Evolutionary conservation across 306 rosid species (phyloP), one percentile per base, ranked within the genome.

Genomic region (Quercus berberidifolia): DNA sequence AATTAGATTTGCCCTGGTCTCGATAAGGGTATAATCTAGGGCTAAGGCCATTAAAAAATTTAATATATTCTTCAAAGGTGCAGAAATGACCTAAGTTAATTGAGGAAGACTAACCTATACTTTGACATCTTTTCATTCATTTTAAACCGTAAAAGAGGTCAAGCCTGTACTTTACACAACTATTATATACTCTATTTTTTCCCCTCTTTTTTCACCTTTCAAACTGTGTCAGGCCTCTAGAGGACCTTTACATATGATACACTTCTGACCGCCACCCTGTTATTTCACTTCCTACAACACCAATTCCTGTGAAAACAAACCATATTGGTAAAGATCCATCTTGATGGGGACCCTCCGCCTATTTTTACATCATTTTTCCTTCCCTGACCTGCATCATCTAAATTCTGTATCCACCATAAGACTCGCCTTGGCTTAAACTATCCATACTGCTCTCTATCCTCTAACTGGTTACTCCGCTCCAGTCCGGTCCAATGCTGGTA

Each of bases 141-240:
- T 67, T 10, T 67, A 33, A 57, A 31, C 56, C 10, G 63, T 11
- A 55, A 38, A 57, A 58, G 5, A 58, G 14, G 55, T 38, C 38
- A 41, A 74, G 41, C 83, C 78, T 81, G 72, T 68, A 58, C 77
- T 87, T 69, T 85, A 83, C 86, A 88, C 41, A 84, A 77, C 86
- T 77, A 81, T 83, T 56, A 71, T 88, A 85, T 84, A 85, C 18
- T 78, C 71, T 55, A 55, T 76, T 10, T 33, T 17, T 3, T 18
- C 10, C 69, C 5, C 2, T n/a, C 35, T 3, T 35, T 33, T 67
- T 67, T 6, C 35, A 67, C n/a, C 4, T 6, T 19, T 18, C 17
- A 33, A 8, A 6, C 72, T 63, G 20, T 25, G 69, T 19, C 56
- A 25, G 17, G 31, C 18, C 52, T 6, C 30, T 19, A 1, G 18